Base-by-base conservation (phyloP, 106 monocot genomes). In the Hemerocallis citrina region DNA sequence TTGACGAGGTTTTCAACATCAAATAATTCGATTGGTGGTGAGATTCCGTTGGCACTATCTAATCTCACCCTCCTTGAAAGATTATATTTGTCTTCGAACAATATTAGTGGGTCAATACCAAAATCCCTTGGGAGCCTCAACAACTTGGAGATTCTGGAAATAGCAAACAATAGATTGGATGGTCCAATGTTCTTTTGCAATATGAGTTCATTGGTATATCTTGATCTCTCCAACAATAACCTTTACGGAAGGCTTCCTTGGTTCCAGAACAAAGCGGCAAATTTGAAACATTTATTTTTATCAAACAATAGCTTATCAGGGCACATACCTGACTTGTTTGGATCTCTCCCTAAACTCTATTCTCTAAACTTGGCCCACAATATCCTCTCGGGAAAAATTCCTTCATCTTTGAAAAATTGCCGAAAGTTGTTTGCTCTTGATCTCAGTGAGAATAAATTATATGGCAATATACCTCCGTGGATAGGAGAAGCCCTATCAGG, bases 1-100 rank as follows among this genome's bases (percentile, higher is more conserved):
- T 32, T 63, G 31, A 22, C 10, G 7, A 16, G 11, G 58, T 65
- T 77, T 52, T 59, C 65, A 19, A n/a, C 62, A 14, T 23, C 52
- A 0, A 33, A 55, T 10, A 82, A 77, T 32, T n/a, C 38, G 24
- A 38, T 82, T 16, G 65, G 65, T 3, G 73, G 81, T 1, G 23
- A 59, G 20, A 59, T 77, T 8, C 72, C 76, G 0, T 17, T 12
- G 0, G 13, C 20, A 40, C 5, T 28, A 4, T n/a, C 13, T 5
- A 41, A 39, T 14, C 1, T 61, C 7, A 22, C n/a, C 15, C 11
- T 11, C 1, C 28, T 61, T 40, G 13, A 27, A 10, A 38, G 2
- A 0, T 28, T 61, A 15, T 7, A 3, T 14, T 16, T 61, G 23
- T 42, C 39, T 13, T 1, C 27, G 5, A 61, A 61, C 40, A 25